Conservation (phyloP, 2,329 filamentous ascomycete species). For the Colletotrichum neosansevieriae region DNA sequence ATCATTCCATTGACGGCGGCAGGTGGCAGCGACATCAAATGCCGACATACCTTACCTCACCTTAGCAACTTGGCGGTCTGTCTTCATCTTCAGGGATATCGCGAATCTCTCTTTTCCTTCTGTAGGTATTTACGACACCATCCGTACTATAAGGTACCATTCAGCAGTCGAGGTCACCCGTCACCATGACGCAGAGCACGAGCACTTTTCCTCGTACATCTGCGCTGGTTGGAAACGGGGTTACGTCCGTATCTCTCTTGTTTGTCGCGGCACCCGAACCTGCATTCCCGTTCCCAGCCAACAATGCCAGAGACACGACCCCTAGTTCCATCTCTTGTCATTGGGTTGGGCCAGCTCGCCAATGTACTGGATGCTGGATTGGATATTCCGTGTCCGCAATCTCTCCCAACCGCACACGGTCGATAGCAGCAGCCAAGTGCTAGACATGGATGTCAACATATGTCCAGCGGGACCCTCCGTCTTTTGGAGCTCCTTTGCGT, state of each 20-base stretch:
- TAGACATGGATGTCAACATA: conserved; percentile 27
- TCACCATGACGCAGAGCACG: background rate
- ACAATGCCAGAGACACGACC: conserved; percentile 6
- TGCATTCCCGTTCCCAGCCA: conserved; percentile 7
- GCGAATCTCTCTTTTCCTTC: background rate
- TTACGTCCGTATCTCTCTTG: conserved; percentile 21
- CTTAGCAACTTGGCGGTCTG: conserved; percentile 6
- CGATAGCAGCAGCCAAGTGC: conserved; percentile 2
- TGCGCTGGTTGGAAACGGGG: background rate
- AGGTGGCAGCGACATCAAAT: no score
- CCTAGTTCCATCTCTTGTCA: background rate
- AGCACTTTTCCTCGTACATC: no score
- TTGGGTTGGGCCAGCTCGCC: background rate
- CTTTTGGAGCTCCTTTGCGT: background rate
- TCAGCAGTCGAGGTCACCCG: background rate
- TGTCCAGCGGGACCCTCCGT: background rate
- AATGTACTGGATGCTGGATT: background rate
- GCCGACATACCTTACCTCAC: no score
- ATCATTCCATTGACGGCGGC: no score
- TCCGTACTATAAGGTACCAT: background rate
- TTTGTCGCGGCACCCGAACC: conserved; percentile 16
- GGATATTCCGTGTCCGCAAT: conserved; percentile 14
- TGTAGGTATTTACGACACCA: background rate
- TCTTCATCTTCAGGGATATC: background rate
- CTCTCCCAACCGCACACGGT: conserved; percentile 12